Percentiles rank a stretch among this genome's conserved stretches.
Conservation (phyloP, 768 basidiomycete species). For the Pleurotus sapidus region DNA sequence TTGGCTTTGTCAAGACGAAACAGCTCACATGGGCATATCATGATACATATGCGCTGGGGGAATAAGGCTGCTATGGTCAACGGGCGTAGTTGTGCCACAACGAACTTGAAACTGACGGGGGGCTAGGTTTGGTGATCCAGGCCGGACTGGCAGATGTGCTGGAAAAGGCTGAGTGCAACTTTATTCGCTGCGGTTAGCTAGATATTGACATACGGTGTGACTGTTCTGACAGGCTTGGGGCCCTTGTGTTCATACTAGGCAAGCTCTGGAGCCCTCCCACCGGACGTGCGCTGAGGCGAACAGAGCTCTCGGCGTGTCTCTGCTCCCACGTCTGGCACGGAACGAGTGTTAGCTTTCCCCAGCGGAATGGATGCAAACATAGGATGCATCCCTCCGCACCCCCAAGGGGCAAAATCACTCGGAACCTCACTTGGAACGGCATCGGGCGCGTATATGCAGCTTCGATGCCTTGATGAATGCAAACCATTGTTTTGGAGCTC, state of each 20-base stretch:
- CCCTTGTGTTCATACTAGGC: background rate
- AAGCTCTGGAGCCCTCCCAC: slow-evolving; percentile 3
- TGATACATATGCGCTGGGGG: no score
- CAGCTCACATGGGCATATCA: no score
- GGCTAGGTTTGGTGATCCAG: background rate
- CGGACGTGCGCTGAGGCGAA: background rate
- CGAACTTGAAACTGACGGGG: background rate
- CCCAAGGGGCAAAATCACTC: no score
- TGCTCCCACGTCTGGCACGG: slow-evolving; percentile 4
- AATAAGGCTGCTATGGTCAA: no score
- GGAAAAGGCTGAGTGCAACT: background rate
- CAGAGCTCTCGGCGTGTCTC: background rate
- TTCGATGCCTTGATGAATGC: no score
- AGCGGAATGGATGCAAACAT: no score
- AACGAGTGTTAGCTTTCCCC: background rate
- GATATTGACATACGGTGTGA: slow-evolving; percentile 5
- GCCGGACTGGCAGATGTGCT: background rate
- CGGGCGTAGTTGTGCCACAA: no score
- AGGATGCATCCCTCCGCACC: no score
- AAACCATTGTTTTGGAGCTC: no score
- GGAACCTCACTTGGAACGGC: no score
- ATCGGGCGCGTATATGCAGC: no score
- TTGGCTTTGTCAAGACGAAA: background rate
- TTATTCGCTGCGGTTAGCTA: background rate
- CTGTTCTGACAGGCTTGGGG: slow-evolving; percentile 2